Evolutionary conservation across 2,329 filamentous ascomycete genomes (phyloP).

Genomic region (Ophiostoma perfectum): DNA sequence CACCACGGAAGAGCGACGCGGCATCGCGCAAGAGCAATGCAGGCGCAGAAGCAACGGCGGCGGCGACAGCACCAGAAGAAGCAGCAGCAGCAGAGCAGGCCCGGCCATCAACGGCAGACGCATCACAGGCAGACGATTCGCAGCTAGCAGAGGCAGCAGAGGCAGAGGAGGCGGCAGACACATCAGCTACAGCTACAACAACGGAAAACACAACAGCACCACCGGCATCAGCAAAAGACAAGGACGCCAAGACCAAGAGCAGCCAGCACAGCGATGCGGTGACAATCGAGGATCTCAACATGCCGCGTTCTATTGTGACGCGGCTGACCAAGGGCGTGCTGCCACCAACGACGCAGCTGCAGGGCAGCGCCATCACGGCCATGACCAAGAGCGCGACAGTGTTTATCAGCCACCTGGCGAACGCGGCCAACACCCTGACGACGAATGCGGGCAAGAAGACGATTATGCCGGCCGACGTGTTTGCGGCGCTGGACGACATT

Average conservation of each 20-base stretch:
- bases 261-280: constrained; percentile 34
- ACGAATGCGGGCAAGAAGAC: constrained; percentile 66
- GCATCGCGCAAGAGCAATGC: constrained; percentile 41
- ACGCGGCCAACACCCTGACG: constrained; percentile 70
- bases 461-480: constrained; percentile 68
- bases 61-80: constrained; percentile 25
- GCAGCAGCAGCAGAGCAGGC: background rate
- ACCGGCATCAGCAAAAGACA: constrained; percentile 6
- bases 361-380: constrained; percentile 73
- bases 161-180: background rate
- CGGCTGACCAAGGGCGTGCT: constrained; percentile 74
- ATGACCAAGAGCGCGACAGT: constrained; percentile 77
- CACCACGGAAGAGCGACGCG: constrained; percentile 50
- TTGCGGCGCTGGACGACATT: constrained; percentile 68
- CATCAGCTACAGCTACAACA: background rate
- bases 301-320: constrained; percentile 77
- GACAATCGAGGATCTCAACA: constrained; percentile 63
- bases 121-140: background rate
- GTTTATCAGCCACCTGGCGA: constrained; percentile 74
- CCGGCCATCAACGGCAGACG: background rate
- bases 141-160: background rate
- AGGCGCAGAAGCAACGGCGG: constrained; percentile 21
- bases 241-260: constrained; percentile 23
- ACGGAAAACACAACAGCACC: background rate
- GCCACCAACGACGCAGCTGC: constrained; percentile 74